Conservation (phyloP, 306 rosid species). For the Acmispon strigosus region DNA sequence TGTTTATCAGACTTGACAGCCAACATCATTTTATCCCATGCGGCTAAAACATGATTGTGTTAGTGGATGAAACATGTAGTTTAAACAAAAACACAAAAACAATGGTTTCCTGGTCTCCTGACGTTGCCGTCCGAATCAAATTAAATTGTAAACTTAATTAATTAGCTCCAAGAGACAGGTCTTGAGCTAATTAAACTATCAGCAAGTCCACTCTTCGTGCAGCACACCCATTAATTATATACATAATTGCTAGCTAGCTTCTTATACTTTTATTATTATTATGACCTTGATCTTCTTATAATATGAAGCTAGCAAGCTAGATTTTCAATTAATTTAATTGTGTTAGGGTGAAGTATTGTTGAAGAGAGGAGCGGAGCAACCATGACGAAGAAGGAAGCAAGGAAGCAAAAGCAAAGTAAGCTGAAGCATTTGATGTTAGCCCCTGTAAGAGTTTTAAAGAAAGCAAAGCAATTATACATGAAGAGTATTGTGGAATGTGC, state of each 20-base stretch:
- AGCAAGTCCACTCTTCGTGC: background rate
- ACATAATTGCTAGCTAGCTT: too few species aligned
- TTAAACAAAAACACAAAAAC: too few species aligned
- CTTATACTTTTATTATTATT: background rate
- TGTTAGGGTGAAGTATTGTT: too few species aligned
- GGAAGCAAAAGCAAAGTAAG: conserved; percentile 11
- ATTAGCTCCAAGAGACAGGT: too few species aligned
- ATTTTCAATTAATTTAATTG: background rate
- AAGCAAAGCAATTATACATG: conserved; percentile 34
- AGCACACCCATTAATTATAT: background rate
- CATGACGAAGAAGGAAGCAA: background rate
- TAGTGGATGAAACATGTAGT: too few species aligned
- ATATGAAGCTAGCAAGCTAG: too few species aligned
- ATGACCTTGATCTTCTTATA: too few species aligned
- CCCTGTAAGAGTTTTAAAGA: conserved; percentile 40
- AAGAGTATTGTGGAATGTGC: conserved; percentile 33
- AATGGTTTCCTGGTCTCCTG: too few species aligned
- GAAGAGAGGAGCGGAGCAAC: background rate
- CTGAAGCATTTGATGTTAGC: background rate
- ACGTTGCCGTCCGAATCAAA: conserved; percentile 10
- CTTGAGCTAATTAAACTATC: too few species aligned
- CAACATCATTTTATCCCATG: too few species aligned
- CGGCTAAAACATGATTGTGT: too few species aligned
- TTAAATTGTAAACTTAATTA: background rate
- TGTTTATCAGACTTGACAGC: too few species aligned